Evolutionary conservation across 2,329 filamentous ascomycete species (phyloP).

Genomic region (Fusarium nisikadoi): DNA sequence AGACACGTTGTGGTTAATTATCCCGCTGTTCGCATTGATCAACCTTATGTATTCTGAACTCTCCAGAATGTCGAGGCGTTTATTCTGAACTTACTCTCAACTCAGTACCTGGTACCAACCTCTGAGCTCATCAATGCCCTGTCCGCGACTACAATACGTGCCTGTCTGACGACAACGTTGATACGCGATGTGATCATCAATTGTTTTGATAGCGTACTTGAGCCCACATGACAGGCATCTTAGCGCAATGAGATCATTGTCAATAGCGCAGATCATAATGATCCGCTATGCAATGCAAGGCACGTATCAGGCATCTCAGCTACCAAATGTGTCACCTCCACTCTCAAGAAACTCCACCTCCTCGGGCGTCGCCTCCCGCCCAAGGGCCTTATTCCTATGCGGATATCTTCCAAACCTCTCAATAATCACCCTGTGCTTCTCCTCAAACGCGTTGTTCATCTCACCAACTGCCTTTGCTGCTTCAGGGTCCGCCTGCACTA

Average conservation of each 20-base stretch:
- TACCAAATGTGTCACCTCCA: slow-evolving; percentile 54
- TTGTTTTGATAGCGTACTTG: neutral
- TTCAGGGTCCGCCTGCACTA: slow-evolving; percentile 42
- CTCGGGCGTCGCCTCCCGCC: slow-evolving; percentile 59
- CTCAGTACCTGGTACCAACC: too few relatives aligned
- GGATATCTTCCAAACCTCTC: slow-evolving; percentile 68
- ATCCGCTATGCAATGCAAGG: neutral
- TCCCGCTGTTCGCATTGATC: too few relatives aligned
- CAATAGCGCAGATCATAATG: neutral
- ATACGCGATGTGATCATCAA: neutral
- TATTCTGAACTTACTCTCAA: neutral
- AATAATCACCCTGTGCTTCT: slow-evolving; percentile 62
- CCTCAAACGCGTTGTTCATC: slow-evolving; percentile 49
- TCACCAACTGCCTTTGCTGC: slow-evolving; percentile 41
- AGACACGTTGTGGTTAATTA: neutral
- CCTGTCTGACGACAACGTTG: neutral
- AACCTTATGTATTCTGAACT: neutral
- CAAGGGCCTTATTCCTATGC: slow-evolving; percentile 64
- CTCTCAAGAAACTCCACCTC: slow-evolving; percentile 62
- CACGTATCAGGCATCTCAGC: neutral
- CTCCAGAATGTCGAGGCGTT: neutral
- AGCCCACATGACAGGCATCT: neutral
- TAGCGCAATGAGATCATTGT: neutral
- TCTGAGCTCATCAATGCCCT: neutral
- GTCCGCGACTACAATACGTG: too few relatives aligned